Conservation (phyloP, 1,284 basidiomycete species). For the Heterobasidion annosum region DNA sequence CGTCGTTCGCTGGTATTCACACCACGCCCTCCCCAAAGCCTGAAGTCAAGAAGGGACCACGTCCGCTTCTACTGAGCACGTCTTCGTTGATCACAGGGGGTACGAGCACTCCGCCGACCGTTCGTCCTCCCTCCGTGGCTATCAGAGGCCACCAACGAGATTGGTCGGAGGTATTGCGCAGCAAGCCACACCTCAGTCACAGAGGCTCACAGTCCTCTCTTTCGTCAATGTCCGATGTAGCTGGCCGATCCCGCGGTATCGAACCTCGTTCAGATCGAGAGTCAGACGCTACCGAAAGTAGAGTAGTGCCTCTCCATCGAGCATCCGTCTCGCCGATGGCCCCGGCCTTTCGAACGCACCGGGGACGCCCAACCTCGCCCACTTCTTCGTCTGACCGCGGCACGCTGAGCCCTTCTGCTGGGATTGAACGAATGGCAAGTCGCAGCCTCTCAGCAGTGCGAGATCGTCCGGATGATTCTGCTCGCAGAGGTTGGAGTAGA, state of each 20-base stretch:
- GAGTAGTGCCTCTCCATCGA: constrained; percentile 55
- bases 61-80: constrained; percentile 48
- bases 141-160: constrained; percentile 16
- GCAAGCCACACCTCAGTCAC: constrained; percentile 26
- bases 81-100: constrained; percentile 29
- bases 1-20: constrained; percentile 25
- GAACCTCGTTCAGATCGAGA: constrained; percentile 38
- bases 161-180: constrained; percentile 44
- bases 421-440: neutral
- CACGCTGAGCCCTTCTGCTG: constrained; percentile 2
- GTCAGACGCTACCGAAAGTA: constrained; percentile 42
- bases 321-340: constrained; percentile 65
- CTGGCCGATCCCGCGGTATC: constrained; percentile 9
- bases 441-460: constrained; percentile 3
- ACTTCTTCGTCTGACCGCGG: constrained; percentile 10
- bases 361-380: constrained; percentile 2
- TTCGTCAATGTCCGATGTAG: constrained; percentile 47
- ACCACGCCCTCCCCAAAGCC: constrained; percentile 15
- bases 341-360: constrained; percentile 30
- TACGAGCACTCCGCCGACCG: constrained; percentile 25
- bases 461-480: constrained; percentile 7
- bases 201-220: constrained; percentile 52
- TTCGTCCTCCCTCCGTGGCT: constrained; percentile 21
- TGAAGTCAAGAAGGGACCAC: constrained; percentile 35
- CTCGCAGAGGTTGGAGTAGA: constrained; percentile 23